A percentile compares a stretch with the other conserved stretches of the same genome.
Evolutionary conservation across 2,329 filamentous ascomycete species (phyloP).

Genomic region (Nannizziopsis barbatae): DNA sequence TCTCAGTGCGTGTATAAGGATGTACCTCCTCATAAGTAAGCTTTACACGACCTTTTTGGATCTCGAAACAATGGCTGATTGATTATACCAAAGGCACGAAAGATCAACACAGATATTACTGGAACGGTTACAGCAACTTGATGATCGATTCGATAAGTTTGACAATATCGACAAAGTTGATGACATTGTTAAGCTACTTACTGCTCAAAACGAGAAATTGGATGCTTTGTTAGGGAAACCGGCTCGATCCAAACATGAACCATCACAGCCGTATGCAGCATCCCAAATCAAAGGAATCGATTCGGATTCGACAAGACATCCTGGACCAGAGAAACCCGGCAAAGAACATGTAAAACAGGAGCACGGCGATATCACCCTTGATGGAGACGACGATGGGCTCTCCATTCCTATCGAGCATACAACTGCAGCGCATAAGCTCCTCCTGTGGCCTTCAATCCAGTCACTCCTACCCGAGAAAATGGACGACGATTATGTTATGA

Average conservation of each 20-base stretch:
- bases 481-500: slow-evolving; percentile 61
- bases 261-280: slow-evolving; percentile 1
- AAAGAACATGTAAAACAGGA: slow-evolving; percentile 19
- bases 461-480: slow-evolving; percentile 50
- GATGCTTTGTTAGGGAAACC: slow-evolving; percentile 11
- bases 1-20: slow-evolving; percentile 81
- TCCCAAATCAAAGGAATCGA: background rate
- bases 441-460: slow-evolving; percentile 60
- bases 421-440: slow-evolving; percentile 72
- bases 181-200: slow-evolving; percentile 8
- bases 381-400: slow-evolving; percentile 43
- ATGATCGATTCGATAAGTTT: slow-evolving; percentile 19
- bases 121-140: slow-evolving; percentile 25
- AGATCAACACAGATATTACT: slow-evolving; percentile 31
- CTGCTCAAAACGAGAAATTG: slow-evolving; percentile 11
- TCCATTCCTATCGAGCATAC: slow-evolving; percentile 77
- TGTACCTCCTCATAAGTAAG: slow-evolving; percentile 80
- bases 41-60: slow-evolving; percentile 2
- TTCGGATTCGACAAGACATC: background rate
- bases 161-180: slow-evolving; percentile 2
- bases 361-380: slow-evolving; percentile 32
- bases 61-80: background rate
- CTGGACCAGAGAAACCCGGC: background rate
- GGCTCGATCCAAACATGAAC: background rate
- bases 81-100: slow-evolving; percentile 26